Evolutionary conservation across 1,284 basidiomycete species (phyloP).

Genomic region (Pulveroboletus sp.): DNA sequence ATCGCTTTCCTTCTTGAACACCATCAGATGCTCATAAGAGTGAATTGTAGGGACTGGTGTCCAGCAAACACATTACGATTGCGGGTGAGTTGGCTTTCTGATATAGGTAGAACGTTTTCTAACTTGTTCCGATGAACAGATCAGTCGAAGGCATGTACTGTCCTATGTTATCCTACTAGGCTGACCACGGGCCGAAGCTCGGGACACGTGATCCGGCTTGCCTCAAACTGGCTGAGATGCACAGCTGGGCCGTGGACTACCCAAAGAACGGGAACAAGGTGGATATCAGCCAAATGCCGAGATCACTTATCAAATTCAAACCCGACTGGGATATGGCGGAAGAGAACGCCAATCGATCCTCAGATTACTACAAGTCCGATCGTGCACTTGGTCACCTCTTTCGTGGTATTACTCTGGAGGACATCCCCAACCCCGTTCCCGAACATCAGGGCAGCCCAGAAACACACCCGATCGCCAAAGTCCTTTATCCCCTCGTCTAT

Average conservation of each 20-base stretch:
- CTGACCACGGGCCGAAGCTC: conserved; percentile 40
- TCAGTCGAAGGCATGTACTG: conserved; percentile 57
- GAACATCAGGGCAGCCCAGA: conserved; percentile 6
- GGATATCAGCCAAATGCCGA: conserved; percentile 51
- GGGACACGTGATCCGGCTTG: conserved; percentile 71
- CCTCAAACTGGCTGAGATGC: conserved; percentile 62
- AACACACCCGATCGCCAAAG: too few species aligned
- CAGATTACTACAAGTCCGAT: conserved; percentile 69
- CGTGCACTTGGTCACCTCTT: conserved; percentile 70
- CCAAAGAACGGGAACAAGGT: conserved; percentile 71
- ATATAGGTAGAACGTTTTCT: background rate
- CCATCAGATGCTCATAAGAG: conserved; percentile 1
- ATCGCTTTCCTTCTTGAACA: background rate
- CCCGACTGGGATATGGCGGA: conserved; percentile 79
- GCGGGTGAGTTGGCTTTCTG: conserved; percentile 46
- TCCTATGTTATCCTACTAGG: background rate
- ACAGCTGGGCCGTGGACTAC: conserved; percentile 72
- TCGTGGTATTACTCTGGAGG: conserved; percentile 56
- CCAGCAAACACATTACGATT: conserved; percentile 70
- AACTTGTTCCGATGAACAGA: conserved; percentile 41
- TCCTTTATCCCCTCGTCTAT: too few species aligned
- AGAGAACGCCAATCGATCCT: conserved; percentile 52
- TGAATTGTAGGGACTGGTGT: conserved; percentile 56
- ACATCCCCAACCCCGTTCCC: conserved; percentile 35
- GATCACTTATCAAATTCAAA: conserved; percentile 59